These are phyloP conservation scores for Xylariales sp. DNA, from an alignment of 2,329 filamentous ascomycete species.

Conservation along the genomic window DNA sequence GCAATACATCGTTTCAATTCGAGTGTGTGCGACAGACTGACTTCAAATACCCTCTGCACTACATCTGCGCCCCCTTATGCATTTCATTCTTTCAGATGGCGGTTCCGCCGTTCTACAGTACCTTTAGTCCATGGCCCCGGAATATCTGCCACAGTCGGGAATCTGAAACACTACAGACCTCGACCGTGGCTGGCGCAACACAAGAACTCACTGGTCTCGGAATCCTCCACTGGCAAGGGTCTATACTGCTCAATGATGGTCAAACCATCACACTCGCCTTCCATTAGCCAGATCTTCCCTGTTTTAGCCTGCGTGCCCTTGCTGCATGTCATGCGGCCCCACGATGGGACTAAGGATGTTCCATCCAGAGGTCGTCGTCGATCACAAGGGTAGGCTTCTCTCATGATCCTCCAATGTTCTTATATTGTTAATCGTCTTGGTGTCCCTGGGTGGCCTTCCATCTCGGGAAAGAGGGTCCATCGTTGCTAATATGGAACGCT, in stretches of 20 bases:
- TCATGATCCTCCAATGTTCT: slow-evolving; percentile 1
- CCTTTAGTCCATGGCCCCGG: slow-evolving; percentile 3
- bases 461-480: neutral
- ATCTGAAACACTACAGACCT: slow-evolving; percentile 7
- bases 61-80: slow-evolving; percentile 3
- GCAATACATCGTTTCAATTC: too few species aligned
- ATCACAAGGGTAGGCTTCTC: slow-evolving; percentile 13
- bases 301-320: slow-evolving; percentile 1
- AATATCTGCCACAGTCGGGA: slow-evolving; percentile 7
- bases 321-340: slow-evolving; percentile 2
- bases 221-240: neutral
- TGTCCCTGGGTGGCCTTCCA: neutral
- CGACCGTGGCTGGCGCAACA: neutral
- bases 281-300: slow-evolving; percentile 7
- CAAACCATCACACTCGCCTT: slow-evolving; percentile 1
- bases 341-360: neutral
- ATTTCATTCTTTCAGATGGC: slow-evolving; percentile 5
- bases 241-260: neutral
- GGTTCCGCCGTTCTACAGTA: slow-evolving; percentile 2
- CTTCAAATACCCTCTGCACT: neutral
- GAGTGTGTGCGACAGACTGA: neutral
- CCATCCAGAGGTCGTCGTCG: slow-evolving; percentile 8
- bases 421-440: neutral
- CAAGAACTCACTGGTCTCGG: slow-evolving; percentile 1
- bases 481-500: slow-evolving; percentile 4